A percentile compares a stretch with the other conserved stretches of the same genome.
phyloP scores from a whole-genome alignment of 2,329 filamentous ascomycete species.

The Nectriaceae sp. region DNA sequence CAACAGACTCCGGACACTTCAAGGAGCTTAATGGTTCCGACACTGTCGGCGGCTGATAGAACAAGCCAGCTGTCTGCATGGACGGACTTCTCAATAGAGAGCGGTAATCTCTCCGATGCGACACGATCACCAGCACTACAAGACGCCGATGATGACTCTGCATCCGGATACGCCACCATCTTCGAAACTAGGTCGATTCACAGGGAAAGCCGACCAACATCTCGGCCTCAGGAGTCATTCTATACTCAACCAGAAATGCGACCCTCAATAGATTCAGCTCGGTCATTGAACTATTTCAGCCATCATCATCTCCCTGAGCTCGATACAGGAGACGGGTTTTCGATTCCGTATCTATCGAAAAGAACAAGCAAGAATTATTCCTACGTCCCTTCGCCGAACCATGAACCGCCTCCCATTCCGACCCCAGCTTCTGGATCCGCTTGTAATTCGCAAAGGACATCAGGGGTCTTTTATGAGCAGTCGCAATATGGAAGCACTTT shows the following conservation, averaged over 20 bases:
- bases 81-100: conserved; percentile 62
- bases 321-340: conserved; percentile 53
- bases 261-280: conserved; percentile 27
- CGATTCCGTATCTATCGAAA: conserved; percentile 47
- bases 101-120: conserved; percentile 42
- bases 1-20: conserved; percentile 34
- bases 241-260: conserved; percentile 23
- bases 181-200: conserved; percentile 32
- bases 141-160: conserved; percentile 27
- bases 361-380: conserved; percentile 31
- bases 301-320: conserved; percentile 50
- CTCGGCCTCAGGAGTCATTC: conserved; percentile 21
- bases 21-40: conserved; percentile 51
- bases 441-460: conserved; percentile 45
- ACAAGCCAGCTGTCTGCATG: conserved; percentile 59
- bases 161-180: conserved; percentile 35
- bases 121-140: conserved; percentile 32
- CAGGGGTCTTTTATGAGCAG: conserved; percentile 41
- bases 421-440: conserved; percentile 36
- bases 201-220: conserved; percentile 23
- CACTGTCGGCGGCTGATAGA: conserved; percentile 45
- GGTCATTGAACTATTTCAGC: conserved; percentile 27
- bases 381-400: conserved; percentile 45
- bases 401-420: conserved; percentile 54
- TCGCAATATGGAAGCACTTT: conserved; percentile 43